Percentiles rank a stretch among this genome's conserved stretches.
phyloP scores from a whole-genome alignment of 495 filamentous ascomycete species.

The Parathielavia hyrcaniae region DNA sequence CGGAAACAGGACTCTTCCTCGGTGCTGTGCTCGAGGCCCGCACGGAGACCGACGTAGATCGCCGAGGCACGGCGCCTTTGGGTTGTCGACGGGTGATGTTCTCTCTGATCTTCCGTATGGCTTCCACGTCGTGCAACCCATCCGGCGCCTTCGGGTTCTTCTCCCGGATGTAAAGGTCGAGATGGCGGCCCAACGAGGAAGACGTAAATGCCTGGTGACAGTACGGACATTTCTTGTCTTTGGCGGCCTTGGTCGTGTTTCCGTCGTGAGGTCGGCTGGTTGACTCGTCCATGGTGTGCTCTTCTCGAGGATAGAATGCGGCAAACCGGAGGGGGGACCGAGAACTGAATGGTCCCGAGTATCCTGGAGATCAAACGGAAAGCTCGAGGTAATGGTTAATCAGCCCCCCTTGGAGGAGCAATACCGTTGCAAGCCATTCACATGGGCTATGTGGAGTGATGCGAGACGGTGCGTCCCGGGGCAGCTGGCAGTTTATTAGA shows the following conservation, averaged over 20 bases:
- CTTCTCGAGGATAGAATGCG: background rate
- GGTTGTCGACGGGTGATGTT: slow-evolving; percentile 78
- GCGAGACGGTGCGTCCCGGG: background rate
- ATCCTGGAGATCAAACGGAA: background rate
- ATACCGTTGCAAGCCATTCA: slow-evolving; percentile 10
- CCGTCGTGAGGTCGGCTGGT: slow-evolving; percentile 22
- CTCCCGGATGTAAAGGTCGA: slow-evolving; percentile 82
- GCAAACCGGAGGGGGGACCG: background rate
- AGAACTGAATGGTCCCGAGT: background rate
- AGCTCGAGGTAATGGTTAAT: slow-evolving; percentile 5
- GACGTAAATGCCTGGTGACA: slow-evolving; percentile 83
- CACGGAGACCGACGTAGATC: slow-evolving; percentile 43
- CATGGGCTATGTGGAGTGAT: background rate
- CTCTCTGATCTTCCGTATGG: slow-evolving; percentile 72
- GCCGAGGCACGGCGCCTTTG: slow-evolving; percentile 51
- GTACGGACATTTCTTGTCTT: slow-evolving; percentile 80
- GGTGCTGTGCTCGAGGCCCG: slow-evolving; percentile 37
- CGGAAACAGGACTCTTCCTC: slow-evolving; percentile 28
- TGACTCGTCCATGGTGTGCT: slow-evolving; percentile 23
- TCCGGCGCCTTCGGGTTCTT: slow-evolving; percentile 80
- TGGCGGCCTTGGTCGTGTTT: slow-evolving; percentile 42
- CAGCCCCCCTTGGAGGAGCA: slow-evolving; percentile 22
- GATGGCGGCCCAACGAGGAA: slow-evolving; percentile 84
- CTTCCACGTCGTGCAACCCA: slow-evolving; percentile 79
- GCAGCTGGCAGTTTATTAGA: slow-evolving; percentile 3